phyloP scores from a whole-genome alignment of 371 early-diverging fungal genomes.

The Mucor lusitanicus region DNA sequence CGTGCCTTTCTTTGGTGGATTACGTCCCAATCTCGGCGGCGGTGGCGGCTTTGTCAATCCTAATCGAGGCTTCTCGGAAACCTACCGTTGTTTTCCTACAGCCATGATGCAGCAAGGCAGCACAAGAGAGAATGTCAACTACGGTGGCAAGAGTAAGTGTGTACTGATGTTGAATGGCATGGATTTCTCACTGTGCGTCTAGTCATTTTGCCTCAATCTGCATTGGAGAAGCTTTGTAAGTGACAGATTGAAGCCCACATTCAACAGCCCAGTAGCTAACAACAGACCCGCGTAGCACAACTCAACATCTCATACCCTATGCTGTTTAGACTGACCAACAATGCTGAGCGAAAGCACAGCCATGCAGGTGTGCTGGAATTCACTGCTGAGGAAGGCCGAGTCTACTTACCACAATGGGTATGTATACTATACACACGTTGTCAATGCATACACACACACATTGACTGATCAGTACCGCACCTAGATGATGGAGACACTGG shows the following conservation, averaged over 20 bases:
- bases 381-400: conserved; percentile 95
- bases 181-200: not conserved
- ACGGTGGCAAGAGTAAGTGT: conserved; percentile 81
- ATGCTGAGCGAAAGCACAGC: conserved; percentile 58
- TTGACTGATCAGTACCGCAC: too few species aligned
- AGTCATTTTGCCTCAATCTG: conserved; percentile 92
- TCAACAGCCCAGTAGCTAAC: not conserved
- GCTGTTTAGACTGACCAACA: conserved; percentile 81
- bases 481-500: conserved; percentile 94
- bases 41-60: conserved; percentile 40
- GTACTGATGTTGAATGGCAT: not conserved
- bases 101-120: conserved; percentile 78
- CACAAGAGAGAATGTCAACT: conserved; percentile 77
- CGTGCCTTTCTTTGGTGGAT: conserved; percentile 33
- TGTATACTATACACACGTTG: too few species aligned
- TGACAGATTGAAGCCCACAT: not conserved
- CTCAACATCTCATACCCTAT: conserved; percentile 93
- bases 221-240: conserved; percentile 83
- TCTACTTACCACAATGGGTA: conserved; percentile 97
- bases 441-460: too few species aligned
- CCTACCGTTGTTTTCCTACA: conserved; percentile 79
- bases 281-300: conserved; percentile 54
- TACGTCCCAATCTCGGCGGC: conserved; percentile 23
- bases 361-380: conserved; percentile 99
- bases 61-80: conserved; percentile 59